Conservation (phyloP, 2,329 filamentous ascomycete genomes). For the Phaeosphaeria sp. region DNA sequence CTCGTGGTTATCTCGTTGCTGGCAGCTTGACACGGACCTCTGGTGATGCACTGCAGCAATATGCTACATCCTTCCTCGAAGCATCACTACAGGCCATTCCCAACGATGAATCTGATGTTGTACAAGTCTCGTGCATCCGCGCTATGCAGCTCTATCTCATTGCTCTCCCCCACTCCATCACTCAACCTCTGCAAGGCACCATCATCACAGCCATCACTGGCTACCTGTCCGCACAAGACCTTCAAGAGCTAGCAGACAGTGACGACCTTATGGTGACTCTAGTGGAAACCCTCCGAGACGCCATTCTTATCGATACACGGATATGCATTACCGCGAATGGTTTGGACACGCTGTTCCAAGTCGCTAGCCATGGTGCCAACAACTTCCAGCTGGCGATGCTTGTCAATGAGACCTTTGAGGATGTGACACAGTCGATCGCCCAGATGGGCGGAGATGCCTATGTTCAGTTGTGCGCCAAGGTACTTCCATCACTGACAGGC, state of each 20-base stretch:
- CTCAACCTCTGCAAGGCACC: slow-evolving; percentile 64
- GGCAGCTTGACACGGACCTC: slow-evolving; percentile 77
- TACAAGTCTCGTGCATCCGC: slow-evolving; percentile 90
- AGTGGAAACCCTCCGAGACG: slow-evolving; percentile 82
- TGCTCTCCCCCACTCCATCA: slow-evolving; percentile 57
- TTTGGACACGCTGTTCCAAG: slow-evolving; percentile 82
- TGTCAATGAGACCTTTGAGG: slow-evolving; percentile 89
- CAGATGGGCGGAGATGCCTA: slow-evolving; percentile 72
- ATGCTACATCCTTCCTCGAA: slow-evolving; percentile 71
- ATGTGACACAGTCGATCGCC: slow-evolving; percentile 74
- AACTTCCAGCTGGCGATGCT: slow-evolving; percentile 92
- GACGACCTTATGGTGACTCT: slow-evolving; percentile 92
- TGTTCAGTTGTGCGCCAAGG: slow-evolving; percentile 79
- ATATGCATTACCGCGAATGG: slow-evolving; percentile 79
- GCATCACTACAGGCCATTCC: slow-evolving; percentile 77
- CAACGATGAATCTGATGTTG: slow-evolving; percentile 80
- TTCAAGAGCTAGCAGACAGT: slow-evolving; percentile 82
- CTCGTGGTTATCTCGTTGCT: slow-evolving; percentile 85
- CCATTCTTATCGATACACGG: slow-evolving; percentile 78
- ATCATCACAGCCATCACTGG: slow-evolving; percentile 68
- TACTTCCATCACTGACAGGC: slow-evolving; percentile 84
- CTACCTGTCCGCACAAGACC: slow-evolving; percentile 81
- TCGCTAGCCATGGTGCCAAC: slow-evolving; percentile 84
- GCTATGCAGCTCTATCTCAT: slow-evolving; percentile 74
- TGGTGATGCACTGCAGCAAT: slow-evolving; percentile 58